Base-by-base conservation (phyloP, 2,329 filamentous ascomycete genomes). In the Arthrobotrys sphaeroides region DNA sequence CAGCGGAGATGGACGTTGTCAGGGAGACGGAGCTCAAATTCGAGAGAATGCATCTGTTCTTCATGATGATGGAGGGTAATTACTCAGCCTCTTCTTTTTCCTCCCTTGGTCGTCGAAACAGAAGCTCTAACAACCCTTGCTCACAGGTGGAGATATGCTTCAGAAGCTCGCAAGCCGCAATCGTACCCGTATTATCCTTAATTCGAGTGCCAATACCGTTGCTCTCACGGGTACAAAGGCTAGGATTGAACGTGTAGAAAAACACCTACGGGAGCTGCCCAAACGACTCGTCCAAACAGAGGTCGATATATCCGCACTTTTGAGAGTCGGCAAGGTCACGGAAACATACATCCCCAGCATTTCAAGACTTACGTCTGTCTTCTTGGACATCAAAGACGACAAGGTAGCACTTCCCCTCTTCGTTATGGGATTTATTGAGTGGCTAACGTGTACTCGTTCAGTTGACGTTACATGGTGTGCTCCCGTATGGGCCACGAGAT, bases 11-110 rank as follows among this genome's bases (percentile, higher is more conserved):
- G 76, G 79, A 80, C 43, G 73, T 80, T 9, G 73, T 80, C 47
- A 68, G 73, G 9, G 51, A 73, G 10, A 78, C 77, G 45, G 53
- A 77, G 38, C 62, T 79, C 4, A 40, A 60, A 43, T 78, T 73
- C 16, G 66, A 59, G 24, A 75, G 49, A 31, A 68, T 77, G 51
- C 78, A 80, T 65, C 78, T 80, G 5, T 80, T 79, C 59, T 79
- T 80, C 67, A 79, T 80, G 68, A 76, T 80, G 64, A 76, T 73
- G 16, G 75, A 79, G 66, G 77, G 79, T 80, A 76, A 55, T n/a
- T 24, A 38, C 12, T 7, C 6, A 1, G 16, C 10, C 9, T 36
- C 22, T 33, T 28, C 31, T 2, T 18, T 16, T 26, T 33, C 6
- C 10, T n/a, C n/a, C n/a, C n/a, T n/a, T n/a, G n/a, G n/a, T n/a